A percentile compares a stretch with the other conserved stretches of the same genome.
Evolutionary conservation across 2,329 filamentous ascomycete genomes (phyloP).

Genomic region (Colletotrichum echinochloae): DNA sequence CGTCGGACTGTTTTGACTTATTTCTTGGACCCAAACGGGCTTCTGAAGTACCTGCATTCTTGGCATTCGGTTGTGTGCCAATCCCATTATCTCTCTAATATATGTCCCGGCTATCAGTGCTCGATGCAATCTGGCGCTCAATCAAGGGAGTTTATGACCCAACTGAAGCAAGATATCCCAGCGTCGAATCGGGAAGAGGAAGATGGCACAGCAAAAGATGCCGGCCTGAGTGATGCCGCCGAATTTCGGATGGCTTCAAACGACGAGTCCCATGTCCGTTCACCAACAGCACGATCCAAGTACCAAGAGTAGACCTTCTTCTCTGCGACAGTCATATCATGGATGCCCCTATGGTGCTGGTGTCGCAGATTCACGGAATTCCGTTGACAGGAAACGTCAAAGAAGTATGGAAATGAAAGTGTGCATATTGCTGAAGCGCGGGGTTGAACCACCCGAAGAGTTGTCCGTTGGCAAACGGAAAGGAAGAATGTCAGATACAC

Average conservation of each 20-base stretch:
- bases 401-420: background rate
- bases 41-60: slow-evolving; percentile 77
- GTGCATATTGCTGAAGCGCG: background rate
- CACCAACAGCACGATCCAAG: background rate
- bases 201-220: slow-evolving; percentile 36
- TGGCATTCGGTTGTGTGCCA: slow-evolving; percentile 77
- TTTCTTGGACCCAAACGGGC: slow-evolving; percentile 82
- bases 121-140: slow-evolving; percentile 67
- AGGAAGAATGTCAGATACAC: background rate
- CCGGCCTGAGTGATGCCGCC: background rate
- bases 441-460: background rate
- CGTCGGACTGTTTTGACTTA: slow-evolving; percentile 67
- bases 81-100: slow-evolving; percentile 82
- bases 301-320: background rate
- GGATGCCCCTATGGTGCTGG: slow-evolving; percentile 18
- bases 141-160: slow-evolving; percentile 69
- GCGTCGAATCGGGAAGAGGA: slow-evolving; percentile 20
- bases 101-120: slow-evolving; percentile 68
- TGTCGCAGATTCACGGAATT: slow-evolving; percentile 5
- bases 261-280: background rate
- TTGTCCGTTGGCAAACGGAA: background rate
- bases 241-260: slow-evolving; percentile 1
- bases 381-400: background rate
- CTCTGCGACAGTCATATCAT: slow-evolving; percentile 14
- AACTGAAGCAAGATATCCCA: slow-evolving; percentile 48